Percentiles rank a stretch among this genome's conserved stretches.
phyloP scores from a whole-genome alignment of 2,329 filamentous ascomycete genomes.

The Fusarium succisae region DNA sequence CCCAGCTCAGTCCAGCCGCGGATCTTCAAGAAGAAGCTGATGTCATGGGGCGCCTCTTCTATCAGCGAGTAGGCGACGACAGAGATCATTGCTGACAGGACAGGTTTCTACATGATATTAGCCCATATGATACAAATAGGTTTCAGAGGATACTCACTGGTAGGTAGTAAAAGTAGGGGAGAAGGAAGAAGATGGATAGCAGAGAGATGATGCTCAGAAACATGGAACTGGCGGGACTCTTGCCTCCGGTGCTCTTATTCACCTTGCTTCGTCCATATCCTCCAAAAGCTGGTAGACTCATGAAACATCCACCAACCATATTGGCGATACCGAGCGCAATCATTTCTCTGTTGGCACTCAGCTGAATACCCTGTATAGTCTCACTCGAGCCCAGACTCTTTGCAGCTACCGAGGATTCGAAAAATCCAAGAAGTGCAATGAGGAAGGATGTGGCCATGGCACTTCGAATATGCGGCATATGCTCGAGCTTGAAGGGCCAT shows the following conservation, averaged over 20 bases:
- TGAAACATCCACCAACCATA: slow-evolving; percentile 89
- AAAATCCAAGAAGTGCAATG: slow-evolving; percentile 96
- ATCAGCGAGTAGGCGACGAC: slow-evolving; percentile 95
- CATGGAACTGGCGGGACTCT: slow-evolving; percentile 92
- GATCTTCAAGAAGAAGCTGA: slow-evolving; percentile 88
- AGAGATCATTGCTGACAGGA: slow-evolving; percentile 91
- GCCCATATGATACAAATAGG: background rate
- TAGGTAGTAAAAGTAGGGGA: slow-evolving; percentile 94
- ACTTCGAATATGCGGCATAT: slow-evolving; percentile 84
- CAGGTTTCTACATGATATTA: slow-evolving; percentile 74
- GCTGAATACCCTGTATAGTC: slow-evolving; percentile 78
- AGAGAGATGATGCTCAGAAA: slow-evolving; percentile 85
- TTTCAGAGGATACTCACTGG: slow-evolving; percentile 69
- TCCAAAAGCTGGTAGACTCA: slow-evolving; percentile 92
- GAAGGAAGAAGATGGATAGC: slow-evolving; percentile 79
- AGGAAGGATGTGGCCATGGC: slow-evolving; percentile 92
- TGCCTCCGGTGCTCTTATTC: slow-evolving; percentile 89
- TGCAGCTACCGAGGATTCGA: slow-evolving; percentile 95
- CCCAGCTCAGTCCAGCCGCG: slow-evolving; percentile 85
- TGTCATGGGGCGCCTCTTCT: slow-evolving; percentile 93
- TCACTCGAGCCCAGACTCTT: slow-evolving; percentile 82
- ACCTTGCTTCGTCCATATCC: slow-evolving; percentile 97
- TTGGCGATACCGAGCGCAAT: slow-evolving; percentile 92
- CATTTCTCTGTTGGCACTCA: slow-evolving; percentile 92
- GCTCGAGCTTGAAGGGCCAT: slow-evolving; percentile 81